phyloP scores from a whole-genome alignment of 2,329 filamentous ascomycete species.

The Sarocladiaceae sp. region DNA sequence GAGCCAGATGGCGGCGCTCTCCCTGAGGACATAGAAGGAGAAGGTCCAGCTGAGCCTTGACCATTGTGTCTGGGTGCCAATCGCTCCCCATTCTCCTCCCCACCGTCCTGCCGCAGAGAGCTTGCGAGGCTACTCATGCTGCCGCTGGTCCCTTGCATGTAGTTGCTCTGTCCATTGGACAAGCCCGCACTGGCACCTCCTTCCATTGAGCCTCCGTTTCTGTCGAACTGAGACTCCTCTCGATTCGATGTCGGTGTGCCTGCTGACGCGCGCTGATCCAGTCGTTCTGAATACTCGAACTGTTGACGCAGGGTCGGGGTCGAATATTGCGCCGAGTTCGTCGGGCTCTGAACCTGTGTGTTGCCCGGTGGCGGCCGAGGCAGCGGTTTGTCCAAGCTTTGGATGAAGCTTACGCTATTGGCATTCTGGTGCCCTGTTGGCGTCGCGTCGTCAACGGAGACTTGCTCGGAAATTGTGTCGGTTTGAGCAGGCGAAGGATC shows the following conservation, averaged over 20 bases:
- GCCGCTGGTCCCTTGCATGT: slow-evolving; percentile 34
- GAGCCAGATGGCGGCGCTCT: slow-evolving; percentile 16
- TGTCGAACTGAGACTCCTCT: slow-evolving; percentile 18
- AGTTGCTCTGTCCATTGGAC: slow-evolving; percentile 26
- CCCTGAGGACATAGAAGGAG: slow-evolving; percentile 43
- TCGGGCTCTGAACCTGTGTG: neutral
- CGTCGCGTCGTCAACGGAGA: neutral
- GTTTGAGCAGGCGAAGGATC: neutral
- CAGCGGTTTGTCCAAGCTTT: slow-evolving; percentile 54
- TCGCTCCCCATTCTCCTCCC: slow-evolving; percentile 37
- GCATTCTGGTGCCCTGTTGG: slow-evolving; percentile 39
- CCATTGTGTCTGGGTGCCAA: slow-evolving; percentile 50
- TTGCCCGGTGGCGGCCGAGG: slow-evolving; percentile 42
- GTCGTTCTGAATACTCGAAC: neutral
- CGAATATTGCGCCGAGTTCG: neutral
- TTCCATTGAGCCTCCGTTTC: slow-evolving; percentile 41
- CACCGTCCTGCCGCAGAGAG: slow-evolving; percentile 37
- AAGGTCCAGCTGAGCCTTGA: slow-evolving; percentile 51
- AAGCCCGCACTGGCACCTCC: slow-evolving; percentile 29
- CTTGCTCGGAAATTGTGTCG: neutral
- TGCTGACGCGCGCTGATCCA: neutral
- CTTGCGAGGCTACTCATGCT: slow-evolving; percentile 44
- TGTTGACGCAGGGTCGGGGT: neutral
- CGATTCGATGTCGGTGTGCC: slow-evolving; percentile 17
- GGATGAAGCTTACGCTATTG: slow-evolving; percentile 49